These are phyloP conservation scores for Fusarium dimerum DNA, from an alignment of 2,329 filamentous ascomycete genomes.

Conservation along the genomic window DNA sequence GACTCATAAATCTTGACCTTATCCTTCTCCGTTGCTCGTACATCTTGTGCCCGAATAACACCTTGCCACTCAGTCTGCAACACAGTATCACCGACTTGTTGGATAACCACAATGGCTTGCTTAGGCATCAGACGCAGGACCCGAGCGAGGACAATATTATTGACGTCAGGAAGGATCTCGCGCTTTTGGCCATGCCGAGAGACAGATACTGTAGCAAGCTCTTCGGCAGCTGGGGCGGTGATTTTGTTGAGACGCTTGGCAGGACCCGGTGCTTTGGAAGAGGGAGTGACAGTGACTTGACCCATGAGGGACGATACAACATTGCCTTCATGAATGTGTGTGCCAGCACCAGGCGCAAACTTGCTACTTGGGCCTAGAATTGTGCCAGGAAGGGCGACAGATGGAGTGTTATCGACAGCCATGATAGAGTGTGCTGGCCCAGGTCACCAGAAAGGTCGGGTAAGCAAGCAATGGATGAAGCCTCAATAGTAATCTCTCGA, in stretches of 20 bases:
- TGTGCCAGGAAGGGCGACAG: slow-evolving; percentile 79
- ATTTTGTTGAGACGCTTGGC: slow-evolving; percentile 62
- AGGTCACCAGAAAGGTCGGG: background rate
- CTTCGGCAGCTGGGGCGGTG: slow-evolving; percentile 44
- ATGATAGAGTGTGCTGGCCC: background rate
- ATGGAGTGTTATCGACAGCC: slow-evolving; percentile 41
- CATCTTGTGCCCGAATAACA: slow-evolving; percentile 84
- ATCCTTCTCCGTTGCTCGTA: slow-evolving; percentile 94
- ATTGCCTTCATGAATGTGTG: slow-evolving; percentile 73
- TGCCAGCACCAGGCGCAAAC: slow-evolving; percentile 77
- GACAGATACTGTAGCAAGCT: slow-evolving; percentile 58
- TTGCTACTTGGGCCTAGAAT: slow-evolving; percentile 67
- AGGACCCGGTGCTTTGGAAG: slow-evolving; percentile 49
- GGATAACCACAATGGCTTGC: slow-evolving; percentile 83
- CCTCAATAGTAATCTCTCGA: background rate
- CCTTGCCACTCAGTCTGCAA: slow-evolving; percentile 82
- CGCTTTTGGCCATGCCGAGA: slow-evolving; percentile 52
- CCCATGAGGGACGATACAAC: slow-evolving; percentile 85
- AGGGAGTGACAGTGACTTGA: slow-evolving; percentile 57
- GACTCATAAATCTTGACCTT: slow-evolving; percentile 87
- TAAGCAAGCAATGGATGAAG: background rate
- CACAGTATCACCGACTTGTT: slow-evolving; percentile 74
- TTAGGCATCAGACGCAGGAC: slow-evolving; percentile 83
- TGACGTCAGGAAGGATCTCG: slow-evolving; percentile 79
- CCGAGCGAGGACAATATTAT: slow-evolving; percentile 77